Evolutionary conservation across 1,139 yeast species (phyloP).

Genomic region (Suhomyces kunorum): DNA sequence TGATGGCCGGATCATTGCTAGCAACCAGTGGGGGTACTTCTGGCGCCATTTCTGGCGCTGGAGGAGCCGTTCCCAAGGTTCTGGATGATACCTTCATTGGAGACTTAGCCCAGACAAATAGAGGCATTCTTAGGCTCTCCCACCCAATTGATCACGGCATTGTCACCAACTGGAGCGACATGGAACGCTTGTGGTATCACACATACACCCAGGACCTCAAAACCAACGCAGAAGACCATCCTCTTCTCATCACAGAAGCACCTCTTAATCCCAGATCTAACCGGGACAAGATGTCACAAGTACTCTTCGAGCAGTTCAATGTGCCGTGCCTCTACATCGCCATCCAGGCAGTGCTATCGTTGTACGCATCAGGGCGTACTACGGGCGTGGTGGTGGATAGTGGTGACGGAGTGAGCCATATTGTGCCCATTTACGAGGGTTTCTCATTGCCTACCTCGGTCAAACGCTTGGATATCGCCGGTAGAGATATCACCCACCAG

Average conservation of each 20-base stretch:
- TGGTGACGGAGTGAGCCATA: constrained; percentile 90
- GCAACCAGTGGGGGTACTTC: constrained; percentile 20
- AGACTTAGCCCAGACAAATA: constrained; percentile 63
- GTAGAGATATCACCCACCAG: constrained; percentile 80
- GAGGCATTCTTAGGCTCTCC: constrained; percentile 69
- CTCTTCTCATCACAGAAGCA: constrained; percentile 81
- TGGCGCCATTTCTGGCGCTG: constrained; percentile 27
- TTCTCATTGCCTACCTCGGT: constrained; percentile 75
- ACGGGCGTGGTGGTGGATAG: constrained; percentile 88
- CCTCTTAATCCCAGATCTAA: constrained; percentile 77
- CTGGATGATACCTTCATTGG: constrained; percentile 63
- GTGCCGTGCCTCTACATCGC: constrained; percentile 86
- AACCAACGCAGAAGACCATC: constrained; percentile 52
- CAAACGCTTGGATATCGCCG: constrained; percentile 79
- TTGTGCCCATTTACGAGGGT: constrained; percentile 90
- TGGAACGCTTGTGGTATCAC: constrained; percentile 75
- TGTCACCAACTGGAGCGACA: constrained; percentile 82
- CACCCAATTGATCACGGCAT: constrained; percentile 84
- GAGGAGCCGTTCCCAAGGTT: constrained; percentile 13
- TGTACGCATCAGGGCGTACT: constrained; percentile 87
- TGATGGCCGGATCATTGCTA: constrained; percentile 80
- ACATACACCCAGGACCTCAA: constrained; percentile 62
- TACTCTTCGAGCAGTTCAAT: constrained; percentile 79
- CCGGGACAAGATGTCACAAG: constrained; percentile 72
- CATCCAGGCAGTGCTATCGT: constrained; percentile 79